A percentile compares a stretch with the other conserved stretches of the same genome.
Conservation (phyloP, 257 asterid genomes). For the Solanum pinnatisectum region DNA sequence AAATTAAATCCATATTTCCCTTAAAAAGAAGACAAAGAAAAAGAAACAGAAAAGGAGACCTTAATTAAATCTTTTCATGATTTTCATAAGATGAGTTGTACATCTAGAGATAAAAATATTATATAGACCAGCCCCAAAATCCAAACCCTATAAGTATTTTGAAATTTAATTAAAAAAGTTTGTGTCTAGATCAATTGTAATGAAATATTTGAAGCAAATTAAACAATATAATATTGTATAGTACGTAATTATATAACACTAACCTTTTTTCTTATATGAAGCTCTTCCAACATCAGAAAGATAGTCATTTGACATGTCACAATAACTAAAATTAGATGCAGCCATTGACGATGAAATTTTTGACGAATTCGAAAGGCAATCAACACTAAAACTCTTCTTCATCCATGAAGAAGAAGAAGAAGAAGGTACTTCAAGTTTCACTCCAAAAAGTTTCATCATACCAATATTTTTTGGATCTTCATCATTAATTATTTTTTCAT, state of each 20-base stretch:
- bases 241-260: background rate
- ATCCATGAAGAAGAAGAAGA: conserved; percentile 1
- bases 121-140: background rate
- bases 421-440: conserved; percentile 1
- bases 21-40: no score
- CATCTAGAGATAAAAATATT: background rate
- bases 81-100: background rate
- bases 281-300: conserved; percentile 14
- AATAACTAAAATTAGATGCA: background rate
- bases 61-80: background rate
- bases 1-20: background rate
- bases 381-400: conserved; percentile 19
- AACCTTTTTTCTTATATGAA: conserved; percentile 15
- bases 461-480: background rate
- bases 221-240: background rate
- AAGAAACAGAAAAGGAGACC: background rate
- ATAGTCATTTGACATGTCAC: conserved; percentile 3
- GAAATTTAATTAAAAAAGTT: background rate
- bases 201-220: no score
- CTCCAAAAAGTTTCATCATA: conserved; percentile 42
- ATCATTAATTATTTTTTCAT: background rate
- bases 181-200: background rate
- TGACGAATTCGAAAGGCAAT: background rate
- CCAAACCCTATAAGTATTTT: background rate
- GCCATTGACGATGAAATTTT: background rate